These are phyloP conservation scores for Rhodotorula taiwanensis DNA, from an alignment of 768 basidiomycete species.

Conservation along the genomic window DNA sequence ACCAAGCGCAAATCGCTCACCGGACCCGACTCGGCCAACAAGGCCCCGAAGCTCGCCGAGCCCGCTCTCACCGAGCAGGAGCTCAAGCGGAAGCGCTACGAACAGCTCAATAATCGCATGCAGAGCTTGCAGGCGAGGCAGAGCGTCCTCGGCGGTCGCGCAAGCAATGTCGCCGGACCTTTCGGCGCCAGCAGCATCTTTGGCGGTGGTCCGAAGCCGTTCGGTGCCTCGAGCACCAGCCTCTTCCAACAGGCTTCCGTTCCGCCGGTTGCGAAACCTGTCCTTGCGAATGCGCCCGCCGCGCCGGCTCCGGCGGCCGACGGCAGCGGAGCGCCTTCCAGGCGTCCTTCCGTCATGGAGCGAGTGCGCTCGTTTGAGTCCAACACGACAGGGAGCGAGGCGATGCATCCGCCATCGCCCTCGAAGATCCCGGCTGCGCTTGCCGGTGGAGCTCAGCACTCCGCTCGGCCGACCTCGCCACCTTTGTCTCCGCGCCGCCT, in stretches of 20 bases:
- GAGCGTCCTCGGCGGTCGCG: conserved; percentile 11
- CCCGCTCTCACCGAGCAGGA: conserved; percentile 13
- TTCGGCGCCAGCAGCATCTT: not conserved
- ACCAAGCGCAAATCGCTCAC: conserved; percentile 32
- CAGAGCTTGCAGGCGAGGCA: conserved; percentile 24
- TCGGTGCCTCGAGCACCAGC: not conserved
- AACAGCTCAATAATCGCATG: conserved; percentile 14
- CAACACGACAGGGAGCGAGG: not conserved
- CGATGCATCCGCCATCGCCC: conserved; percentile 22
- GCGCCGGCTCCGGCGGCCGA: not conserved
- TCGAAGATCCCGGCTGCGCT: conserved; percentile 24
- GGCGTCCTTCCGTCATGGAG: conserved; percentile 33
- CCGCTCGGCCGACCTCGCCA: not conserved
- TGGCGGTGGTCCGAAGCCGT: conserved; percentile 5
- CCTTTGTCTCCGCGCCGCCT: conserved; percentile 14
- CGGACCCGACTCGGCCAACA: conserved; percentile 19
- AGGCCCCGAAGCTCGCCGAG: conserved; percentile 15
- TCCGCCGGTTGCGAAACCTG: not conserved
- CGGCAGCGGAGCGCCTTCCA: not conserved
- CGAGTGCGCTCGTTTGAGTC: conserved; percentile 32
- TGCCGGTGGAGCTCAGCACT: not conserved
- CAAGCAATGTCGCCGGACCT: conserved; percentile 12
- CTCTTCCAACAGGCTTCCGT: not conserved
- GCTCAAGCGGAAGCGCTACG: conserved; percentile 15
- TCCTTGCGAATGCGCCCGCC: not conserved